Conservation (phyloP, 2,329 filamentous ascomycete species). For the Nemania diffusa region DNA sequence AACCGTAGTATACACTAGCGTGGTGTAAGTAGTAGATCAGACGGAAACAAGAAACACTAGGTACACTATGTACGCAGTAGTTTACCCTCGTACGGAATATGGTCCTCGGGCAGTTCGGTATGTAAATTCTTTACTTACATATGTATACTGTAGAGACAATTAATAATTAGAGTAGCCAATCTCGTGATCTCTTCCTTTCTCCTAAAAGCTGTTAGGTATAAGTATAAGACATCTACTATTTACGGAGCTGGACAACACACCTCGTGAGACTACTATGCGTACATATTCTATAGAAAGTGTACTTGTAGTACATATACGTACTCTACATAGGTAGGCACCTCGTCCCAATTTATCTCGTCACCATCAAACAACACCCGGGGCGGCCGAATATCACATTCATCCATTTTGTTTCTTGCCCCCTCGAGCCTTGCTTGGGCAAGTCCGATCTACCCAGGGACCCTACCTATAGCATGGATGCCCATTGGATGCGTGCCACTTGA, state of each 20-base stretch:
- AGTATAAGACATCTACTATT: too few species aligned
- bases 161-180: too few species aligned
- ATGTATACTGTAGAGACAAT: too few species aligned
- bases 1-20: background rate
- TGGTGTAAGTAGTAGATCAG: too few species aligned
- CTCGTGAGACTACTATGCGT: constrained; percentile 8
- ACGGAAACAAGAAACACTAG: constrained; percentile 1
- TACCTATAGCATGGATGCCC: background rate
- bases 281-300: too few species aligned
- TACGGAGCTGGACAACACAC: constrained; percentile 1
- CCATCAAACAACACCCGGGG: constrained; percentile 19
- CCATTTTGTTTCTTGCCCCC: constrained; percentile 15
- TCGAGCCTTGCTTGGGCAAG: constrained; percentile 1
- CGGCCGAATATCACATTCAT: constrained; percentile 18
- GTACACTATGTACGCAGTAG: background rate
- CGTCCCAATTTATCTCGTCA: background rate
- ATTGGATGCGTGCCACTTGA: background rate
- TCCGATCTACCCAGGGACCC: background rate
- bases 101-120: too few species aligned
- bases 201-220: too few species aligned
- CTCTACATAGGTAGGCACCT: background rate
- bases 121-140: too few species aligned
- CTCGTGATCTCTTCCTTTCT: too few species aligned
- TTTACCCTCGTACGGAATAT: too few species aligned
- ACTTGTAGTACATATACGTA: background rate